Percentiles rank a stretch among this genome's conserved stretches.
These are phyloP conservation scores for Rhizopogon vesiculosus DNA, from an alignment of 768 basidiomycete species.

Conservation along the genomic window DNA sequence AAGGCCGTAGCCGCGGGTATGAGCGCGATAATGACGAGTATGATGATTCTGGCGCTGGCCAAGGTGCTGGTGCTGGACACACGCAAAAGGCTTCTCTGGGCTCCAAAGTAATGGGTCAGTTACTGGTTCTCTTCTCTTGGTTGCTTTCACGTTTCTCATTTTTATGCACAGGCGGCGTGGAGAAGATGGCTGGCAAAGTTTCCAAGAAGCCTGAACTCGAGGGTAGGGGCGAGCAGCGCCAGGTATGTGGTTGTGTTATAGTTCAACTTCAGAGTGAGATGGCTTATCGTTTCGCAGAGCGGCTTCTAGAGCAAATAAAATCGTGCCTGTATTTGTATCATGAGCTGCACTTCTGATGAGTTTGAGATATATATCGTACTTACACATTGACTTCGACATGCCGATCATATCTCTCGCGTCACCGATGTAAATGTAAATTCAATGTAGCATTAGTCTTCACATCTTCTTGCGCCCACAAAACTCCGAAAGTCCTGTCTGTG, in stretches of 20 bases:
- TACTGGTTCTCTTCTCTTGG: not conserved
- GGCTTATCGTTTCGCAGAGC: not conserved
- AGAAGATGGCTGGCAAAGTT: slow-evolving; percentile 8
- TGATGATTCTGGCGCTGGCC: not conserved
- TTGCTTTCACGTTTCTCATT: not conserved
- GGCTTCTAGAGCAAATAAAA: not conserved
- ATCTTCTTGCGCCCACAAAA: too few relatives aligned
- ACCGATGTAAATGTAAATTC: too few relatives aligned
- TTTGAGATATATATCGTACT: not conserved
- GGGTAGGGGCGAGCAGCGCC: slow-evolving; percentile 1
- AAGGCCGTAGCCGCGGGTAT: slow-evolving; percentile 2
- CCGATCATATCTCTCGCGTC: too few relatives aligned
- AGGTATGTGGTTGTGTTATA: not conserved
- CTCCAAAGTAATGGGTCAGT: slow-evolving; percentile 3
- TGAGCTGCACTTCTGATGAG: not conserved
- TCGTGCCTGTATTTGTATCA: not conserved
- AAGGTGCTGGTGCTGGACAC: not conserved
- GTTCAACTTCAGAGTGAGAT: not conserved
- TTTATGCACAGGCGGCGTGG: not conserved
- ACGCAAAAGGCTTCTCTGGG: not conserved
- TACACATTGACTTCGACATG: not conserved
- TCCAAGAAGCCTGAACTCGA: not conserved
- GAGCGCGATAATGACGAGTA: slow-evolving; percentile 6
- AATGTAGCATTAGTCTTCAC: too few relatives aligned
- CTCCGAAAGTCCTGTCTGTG: too few relatives aligned